Conservation (phyloP, 176 grass and related monocot genomes). For the Musa acuminata region DNA sequence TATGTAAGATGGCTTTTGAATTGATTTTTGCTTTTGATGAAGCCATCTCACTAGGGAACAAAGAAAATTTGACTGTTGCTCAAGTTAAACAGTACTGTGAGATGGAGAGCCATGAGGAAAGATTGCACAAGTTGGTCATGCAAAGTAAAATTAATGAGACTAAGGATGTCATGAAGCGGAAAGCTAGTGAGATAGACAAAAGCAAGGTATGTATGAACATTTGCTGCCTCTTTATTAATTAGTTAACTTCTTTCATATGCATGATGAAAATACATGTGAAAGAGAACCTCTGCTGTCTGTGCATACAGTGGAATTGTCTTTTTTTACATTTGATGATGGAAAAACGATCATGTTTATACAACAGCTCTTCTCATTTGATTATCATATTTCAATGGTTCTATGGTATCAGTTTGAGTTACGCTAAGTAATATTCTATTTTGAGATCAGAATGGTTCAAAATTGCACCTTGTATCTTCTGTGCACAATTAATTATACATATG, state of each 20-base stretch:
- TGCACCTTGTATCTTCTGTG: too few relatives aligned
- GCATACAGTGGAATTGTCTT: not conserved
- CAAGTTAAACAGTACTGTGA: constrained; percentile 95
- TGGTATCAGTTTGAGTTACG: not conserved
- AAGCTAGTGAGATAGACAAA: constrained; percentile 79
- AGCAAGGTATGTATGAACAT: constrained; percentile 43
- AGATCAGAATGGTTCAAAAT: not conserved
- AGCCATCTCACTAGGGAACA: constrained; percentile 72
- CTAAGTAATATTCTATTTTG: not conserved
- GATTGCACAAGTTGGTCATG: constrained; percentile 67
- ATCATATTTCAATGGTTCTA: not conserved
- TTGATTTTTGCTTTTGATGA: constrained; percentile 89
- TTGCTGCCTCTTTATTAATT: not conserved
- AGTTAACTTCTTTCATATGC: not conserved
- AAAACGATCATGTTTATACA: not conserved
- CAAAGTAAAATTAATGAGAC: constrained; percentile 84
- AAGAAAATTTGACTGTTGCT: constrained; percentile 71
- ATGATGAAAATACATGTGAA: not conserved
- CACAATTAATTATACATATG: too few relatives aligned
- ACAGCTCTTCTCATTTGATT: not conserved
- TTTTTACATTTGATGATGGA: not conserved
- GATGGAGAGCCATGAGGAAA: constrained; percentile 84
- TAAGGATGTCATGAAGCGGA: constrained; percentile 81
- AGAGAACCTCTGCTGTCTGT: not conserved
- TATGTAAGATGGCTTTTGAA: constrained; percentile 62